Conservation (phyloP, 176 grass and related monocot genomes). For the Raddia distichophylla region DNA sequence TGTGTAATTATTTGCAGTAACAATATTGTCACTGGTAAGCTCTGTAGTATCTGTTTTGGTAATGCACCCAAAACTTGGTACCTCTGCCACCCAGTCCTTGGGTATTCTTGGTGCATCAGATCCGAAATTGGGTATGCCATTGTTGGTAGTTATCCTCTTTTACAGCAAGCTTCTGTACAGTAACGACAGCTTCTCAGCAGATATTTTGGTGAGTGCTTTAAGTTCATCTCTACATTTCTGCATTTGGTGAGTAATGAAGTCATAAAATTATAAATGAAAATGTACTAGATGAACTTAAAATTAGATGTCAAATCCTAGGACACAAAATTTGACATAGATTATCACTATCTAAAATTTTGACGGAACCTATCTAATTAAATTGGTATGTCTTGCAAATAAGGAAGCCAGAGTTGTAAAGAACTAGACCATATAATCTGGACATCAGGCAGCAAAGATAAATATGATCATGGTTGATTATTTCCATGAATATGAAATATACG, state of each 20-base stretch:
- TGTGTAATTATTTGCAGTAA: constrained; percentile 57
- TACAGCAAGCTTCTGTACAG: constrained; percentile 73
- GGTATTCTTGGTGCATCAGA: constrained; percentile 64
- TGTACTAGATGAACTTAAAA: background rate
- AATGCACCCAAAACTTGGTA: constrained; percentile 68
- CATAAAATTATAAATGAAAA: constrained; percentile 26
- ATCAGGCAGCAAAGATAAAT: constrained; percentile 1
- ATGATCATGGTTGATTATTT: constrained; percentile 5
- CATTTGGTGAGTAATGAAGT: constrained; percentile 14
- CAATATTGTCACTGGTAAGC: constrained; percentile 68
- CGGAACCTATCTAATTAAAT: background rate
- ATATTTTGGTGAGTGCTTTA: constrained; percentile 67
- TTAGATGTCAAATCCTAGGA: constrained; percentile 23
- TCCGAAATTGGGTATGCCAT: constrained; percentile 69
- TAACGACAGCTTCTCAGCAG: constrained; percentile 41
- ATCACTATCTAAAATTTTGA: constrained; percentile 21
- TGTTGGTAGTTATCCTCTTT: constrained; percentile 73
- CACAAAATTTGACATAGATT: constrained; percentile 13
- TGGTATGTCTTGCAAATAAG: constrained; percentile 30
- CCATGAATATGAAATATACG: constrained; percentile 3
- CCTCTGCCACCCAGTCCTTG: constrained; percentile 80
- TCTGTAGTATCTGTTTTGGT: constrained; percentile 67
- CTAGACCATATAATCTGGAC: background rate
- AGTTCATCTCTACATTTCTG: constrained; percentile 35
- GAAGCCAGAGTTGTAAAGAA: constrained; percentile 5